Conservation (phyloP, 164 flowering plant species). For the Stephania yunnanensis region DNA sequence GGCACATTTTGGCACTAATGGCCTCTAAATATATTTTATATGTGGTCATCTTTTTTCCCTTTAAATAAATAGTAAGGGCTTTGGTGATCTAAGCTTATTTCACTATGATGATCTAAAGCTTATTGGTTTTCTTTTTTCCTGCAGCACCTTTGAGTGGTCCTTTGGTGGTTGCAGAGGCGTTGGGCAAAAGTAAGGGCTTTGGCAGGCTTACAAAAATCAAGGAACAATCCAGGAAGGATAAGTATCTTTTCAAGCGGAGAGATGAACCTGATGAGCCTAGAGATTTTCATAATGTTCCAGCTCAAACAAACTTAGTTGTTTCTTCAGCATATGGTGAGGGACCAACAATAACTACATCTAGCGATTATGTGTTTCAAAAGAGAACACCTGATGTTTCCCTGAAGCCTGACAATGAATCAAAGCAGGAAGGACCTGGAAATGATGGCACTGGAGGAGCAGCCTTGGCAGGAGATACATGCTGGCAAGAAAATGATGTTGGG, state of each 20-base stretch:
- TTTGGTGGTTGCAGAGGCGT: slow-evolving; percentile 77
- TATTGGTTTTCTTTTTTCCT: slow-evolving; percentile 12
- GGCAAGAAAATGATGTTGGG: slow-evolving; percentile 13
- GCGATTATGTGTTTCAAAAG: slow-evolving; percentile 54
- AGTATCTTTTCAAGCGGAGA: slow-evolving; percentile 67
- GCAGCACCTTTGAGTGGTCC: slow-evolving; percentile 96
- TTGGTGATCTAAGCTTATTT: too few relatives aligned
- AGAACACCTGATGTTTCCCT: slow-evolving; percentile 26
- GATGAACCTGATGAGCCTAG: slow-evolving; percentile 42
- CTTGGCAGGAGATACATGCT: slow-evolving; percentile 12
- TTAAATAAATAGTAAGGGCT: not conserved
- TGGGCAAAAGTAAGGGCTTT: slow-evolving; percentile 53
- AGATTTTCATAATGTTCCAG: slow-evolving; percentile 19
- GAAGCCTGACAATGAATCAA: slow-evolving; percentile 19
- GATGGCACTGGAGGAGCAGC: slow-evolving; percentile 12
- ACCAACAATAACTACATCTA: slow-evolving; percentile 24
- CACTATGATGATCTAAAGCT: not conserved
- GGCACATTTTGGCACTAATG: too few relatives aligned
- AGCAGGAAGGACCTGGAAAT: slow-evolving; percentile 17
- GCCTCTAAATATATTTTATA: too few relatives aligned
- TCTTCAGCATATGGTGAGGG: slow-evolving; percentile 28
- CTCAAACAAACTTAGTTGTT: slow-evolving; percentile 22
- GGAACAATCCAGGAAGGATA: slow-evolving; percentile 61
- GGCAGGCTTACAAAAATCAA: slow-evolving; percentile 51
- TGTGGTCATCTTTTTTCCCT: not conserved